Conservation (phyloP, 805 yeast species). For the Yamadazyma tumulicola region DNA sequence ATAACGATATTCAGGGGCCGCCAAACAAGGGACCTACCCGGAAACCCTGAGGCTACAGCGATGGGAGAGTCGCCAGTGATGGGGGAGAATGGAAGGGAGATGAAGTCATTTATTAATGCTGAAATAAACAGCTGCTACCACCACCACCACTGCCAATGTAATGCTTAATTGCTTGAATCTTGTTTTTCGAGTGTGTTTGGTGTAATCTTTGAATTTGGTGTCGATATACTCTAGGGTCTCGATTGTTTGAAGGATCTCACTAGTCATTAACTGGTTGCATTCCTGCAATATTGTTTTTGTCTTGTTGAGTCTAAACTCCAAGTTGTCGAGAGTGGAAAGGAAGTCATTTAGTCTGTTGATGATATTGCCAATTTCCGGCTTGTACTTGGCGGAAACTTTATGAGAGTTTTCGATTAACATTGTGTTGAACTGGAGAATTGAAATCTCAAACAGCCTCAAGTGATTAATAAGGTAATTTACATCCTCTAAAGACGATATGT, state of each 20-base stretch:
- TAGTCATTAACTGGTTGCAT: slow-evolving; percentile 23
- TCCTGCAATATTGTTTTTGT: slow-evolving; percentile 21
- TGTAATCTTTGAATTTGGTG: slow-evolving; percentile 23
- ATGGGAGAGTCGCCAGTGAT: no score
- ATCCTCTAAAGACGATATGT: slow-evolving; percentile 11
- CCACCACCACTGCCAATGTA: slow-evolving; percentile 9
- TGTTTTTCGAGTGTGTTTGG: slow-evolving; percentile 20
- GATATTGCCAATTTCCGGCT: slow-evolving; percentile 23
- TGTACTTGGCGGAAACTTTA: slow-evolving; percentile 18
- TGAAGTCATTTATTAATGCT: not conserved
- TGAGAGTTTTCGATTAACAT: slow-evolving; percentile 17
- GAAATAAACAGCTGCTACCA: slow-evolving; percentile 8
- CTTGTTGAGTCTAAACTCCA: slow-evolving; percentile 24
- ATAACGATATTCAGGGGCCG: no score
- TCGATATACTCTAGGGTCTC: slow-evolving; percentile 31
- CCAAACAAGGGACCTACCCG: no score
- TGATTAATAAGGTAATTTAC: slow-evolving; percentile 16
- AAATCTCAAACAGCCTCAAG: slow-evolving; percentile 15
- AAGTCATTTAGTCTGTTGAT: slow-evolving; percentile 26
- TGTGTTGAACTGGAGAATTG: slow-evolving; percentile 18
- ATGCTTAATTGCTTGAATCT: slow-evolving; percentile 28
- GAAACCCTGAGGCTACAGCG: no score
- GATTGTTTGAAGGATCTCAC: slow-evolving; percentile 25
- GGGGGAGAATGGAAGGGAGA: no score
- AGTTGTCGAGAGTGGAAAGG: slow-evolving; percentile 18